Evolutionary conservation across 352 stramenopile species (phyloP), one percentile per base, ranked within the genome.

Genomic region (Pythium sp.): DNA sequence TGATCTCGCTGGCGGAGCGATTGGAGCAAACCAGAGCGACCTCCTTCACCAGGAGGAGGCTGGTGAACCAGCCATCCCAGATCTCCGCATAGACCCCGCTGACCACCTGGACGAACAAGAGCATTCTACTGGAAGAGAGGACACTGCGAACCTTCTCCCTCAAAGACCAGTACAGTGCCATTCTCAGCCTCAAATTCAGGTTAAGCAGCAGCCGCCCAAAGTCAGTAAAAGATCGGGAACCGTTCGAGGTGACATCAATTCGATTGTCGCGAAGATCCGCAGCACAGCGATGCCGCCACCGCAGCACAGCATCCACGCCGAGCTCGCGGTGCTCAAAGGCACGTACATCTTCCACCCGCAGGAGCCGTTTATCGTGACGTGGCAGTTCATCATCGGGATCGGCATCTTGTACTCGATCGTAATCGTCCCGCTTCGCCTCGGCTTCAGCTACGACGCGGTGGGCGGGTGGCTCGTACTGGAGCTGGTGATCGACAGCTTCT

Each of bases 331-430:
- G 71, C 70, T 93, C 49, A 86, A 86, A 36, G 86, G 84, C 43
- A 90, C 76, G n/a, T 88, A 89, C 49, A 64, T 94, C 22, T 86
- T 94, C 24, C 87, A 94, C 47, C 87, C 87, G 0, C 84, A 94
- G 38, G 78, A 93, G 49, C 68, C 75, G 0, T 78, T 84, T 14
- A 79, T 94, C 26, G 70, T 93, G 11, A 79, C 77, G 24, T 94
- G 87, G 86, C 87, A 95, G 67, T 83, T 94, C 41, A 75, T 92
- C 43, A 72, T 92, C 9, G 86, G 82, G 3, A 69, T 91, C 26
- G 82, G 67, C 7, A 97, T 98, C 64, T 60, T 97, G 5, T 94
- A 97, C 69, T 96, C 89, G 55, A 95, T 97, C 60, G 82, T 97
- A 58, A 76, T 95, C 20, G 89, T 97, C 12, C 92, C 92, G 20